Conservation (phyloP, 192 early-diverging fungal genomes). For the Paraglomus occultum region DNA sequence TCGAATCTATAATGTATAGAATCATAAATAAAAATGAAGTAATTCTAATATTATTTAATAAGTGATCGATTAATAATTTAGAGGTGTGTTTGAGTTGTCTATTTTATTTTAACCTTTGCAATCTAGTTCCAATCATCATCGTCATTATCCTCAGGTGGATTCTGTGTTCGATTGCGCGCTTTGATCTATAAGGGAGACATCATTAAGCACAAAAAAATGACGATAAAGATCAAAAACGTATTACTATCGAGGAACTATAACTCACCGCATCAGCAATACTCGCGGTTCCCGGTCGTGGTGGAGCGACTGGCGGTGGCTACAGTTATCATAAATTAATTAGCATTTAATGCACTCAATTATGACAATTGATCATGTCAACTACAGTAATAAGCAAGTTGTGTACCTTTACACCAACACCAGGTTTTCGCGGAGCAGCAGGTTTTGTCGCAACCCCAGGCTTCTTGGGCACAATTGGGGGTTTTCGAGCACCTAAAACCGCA, state of each 20-base stretch:
- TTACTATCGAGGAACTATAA: background rate
- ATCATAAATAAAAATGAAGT: no score
- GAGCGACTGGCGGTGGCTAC: slow-evolving; percentile 31
- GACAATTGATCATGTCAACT: no score
- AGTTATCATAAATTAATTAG: background rate
- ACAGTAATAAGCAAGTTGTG: background rate
- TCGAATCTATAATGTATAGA: no score
- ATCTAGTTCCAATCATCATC: slow-evolving; percentile 22
- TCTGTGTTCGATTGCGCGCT: background rate
- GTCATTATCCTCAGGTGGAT: background rate
- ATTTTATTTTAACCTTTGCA: no score
- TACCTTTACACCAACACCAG: slow-evolving; percentile 27
- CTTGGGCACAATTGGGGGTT: slow-evolving; percentile 37
- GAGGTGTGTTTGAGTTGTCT: no score
- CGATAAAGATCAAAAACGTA: background rate
- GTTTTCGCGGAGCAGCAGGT: slow-evolving; percentile 40
- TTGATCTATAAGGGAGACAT: background rate
- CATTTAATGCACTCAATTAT: background rate
- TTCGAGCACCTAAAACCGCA: slow-evolving; percentile 32
- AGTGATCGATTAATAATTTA: no score
- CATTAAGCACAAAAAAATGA: background rate
- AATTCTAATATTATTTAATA: no score
- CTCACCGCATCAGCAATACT: slow-evolving; percentile 46
- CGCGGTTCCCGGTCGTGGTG: slow-evolving; percentile 37
- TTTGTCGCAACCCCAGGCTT: slow-evolving; percentile 35